Base-by-base conservation (phyloP, 495 filamentous ascomycete species). In the Elasticomyces elasticus region DNA sequence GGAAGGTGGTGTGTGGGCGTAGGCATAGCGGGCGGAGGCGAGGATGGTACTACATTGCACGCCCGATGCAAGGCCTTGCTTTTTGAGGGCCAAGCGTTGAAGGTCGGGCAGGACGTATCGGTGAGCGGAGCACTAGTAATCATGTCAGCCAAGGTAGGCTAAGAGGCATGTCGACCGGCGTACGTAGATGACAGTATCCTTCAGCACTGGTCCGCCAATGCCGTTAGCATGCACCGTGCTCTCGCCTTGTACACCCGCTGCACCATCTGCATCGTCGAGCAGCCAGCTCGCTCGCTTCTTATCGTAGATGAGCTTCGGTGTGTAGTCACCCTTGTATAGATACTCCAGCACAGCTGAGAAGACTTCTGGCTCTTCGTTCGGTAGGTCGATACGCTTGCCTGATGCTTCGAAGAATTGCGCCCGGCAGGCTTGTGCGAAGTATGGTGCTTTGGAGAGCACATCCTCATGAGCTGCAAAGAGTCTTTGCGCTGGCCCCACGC, bases 241-340 rank as follows among this genome's bases (percentile, higher is more conserved):
- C 44, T 70, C 68, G 23, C 51, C 58, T 27, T 61, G 58, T 37
- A 27, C 52, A 12, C 33, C 42, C 1, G 27, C 25, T 0, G 48
- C n/a, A 6, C 2, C 5, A 30, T 56, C 57, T 26, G 24, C 23
- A 28, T 63, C 57, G 20, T 71, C 67, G 33, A 72, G 66, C 28
- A 59, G 52, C 69, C 69, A 72, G 49, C 52, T 66, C 19, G 64
- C 56, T 13, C 67, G 60, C 46, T 64, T 62, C 59, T 70, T 70
- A 57, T 72, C 68, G 58, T 63, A 66, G 54, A 62, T 61, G 19
- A 72, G 64, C 17, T 65, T 60, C 44, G 70, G 89, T 54, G 83
- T 90, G 69, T 96, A 96, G 66, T 95, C 89, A 59, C 86, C 89
- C 76, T 90, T 89, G 78, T 96, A 95, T 54, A 95, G 81, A 63